A percentile compares a stretch with the other conserved stretches of the same genome.
Conservation (phyloP, 768 basidiomycete genomes). For the Agrocybe pediades region DNA sequence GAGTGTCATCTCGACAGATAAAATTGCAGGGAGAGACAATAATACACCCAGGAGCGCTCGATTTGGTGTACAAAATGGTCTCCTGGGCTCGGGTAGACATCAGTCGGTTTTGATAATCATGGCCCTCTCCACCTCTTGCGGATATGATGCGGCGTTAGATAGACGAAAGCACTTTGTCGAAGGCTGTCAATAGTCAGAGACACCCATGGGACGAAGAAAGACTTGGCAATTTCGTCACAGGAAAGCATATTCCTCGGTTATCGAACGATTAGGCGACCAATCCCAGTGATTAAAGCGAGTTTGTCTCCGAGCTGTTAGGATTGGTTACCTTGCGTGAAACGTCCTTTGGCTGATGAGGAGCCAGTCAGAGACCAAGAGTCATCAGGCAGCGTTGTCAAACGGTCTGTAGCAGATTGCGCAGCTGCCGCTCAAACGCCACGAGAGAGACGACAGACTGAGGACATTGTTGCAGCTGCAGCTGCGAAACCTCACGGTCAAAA, state of each 20-base stretch:
- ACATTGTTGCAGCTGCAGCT: background rate
- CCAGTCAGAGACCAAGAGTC: background rate
- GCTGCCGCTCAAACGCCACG: constrained; percentile 31
- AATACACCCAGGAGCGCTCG: constrained; percentile 14
- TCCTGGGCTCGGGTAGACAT: constrained; percentile 3
- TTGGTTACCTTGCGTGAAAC: background rate
- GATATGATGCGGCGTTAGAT: constrained; percentile 31
- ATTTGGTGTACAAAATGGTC: constrained; percentile 9
- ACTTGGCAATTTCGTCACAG: constrained; percentile 8
- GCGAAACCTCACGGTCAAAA: background rate
- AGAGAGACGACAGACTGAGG: background rate
- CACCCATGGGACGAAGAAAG: background rate
- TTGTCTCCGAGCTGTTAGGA: background rate
- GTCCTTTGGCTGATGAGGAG: background rate
- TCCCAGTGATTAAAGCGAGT: background rate
- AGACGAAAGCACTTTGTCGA: constrained; percentile 3
- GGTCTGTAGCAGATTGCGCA: too few relatives aligned
- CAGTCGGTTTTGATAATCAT: constrained; percentile 11
- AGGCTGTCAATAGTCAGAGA: constrained; percentile 1
- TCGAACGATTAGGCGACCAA: background rate
- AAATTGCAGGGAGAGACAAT: constrained; percentile 1
- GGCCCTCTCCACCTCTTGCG: constrained; percentile 14
- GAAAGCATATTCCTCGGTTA: background rate
- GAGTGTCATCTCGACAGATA: constrained; percentile 5
- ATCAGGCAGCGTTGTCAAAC: too few relatives aligned